These are phyloP conservation scores for Centaurea solstitialis DNA, from an alignment of 129 eudicot genomes.

Conservation along the genomic window DNA sequence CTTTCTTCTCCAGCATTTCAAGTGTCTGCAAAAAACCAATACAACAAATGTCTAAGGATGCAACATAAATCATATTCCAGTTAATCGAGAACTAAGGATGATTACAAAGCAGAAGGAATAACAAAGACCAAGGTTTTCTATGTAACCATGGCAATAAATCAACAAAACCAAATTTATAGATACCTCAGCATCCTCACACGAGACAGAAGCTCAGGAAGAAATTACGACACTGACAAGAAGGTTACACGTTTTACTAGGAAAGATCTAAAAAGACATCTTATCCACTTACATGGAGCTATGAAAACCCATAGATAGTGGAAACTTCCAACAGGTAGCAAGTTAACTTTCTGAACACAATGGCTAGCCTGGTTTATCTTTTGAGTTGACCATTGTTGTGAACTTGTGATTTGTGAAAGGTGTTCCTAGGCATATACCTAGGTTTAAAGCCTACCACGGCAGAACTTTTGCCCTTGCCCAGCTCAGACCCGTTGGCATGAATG, in stretches of 20 bases:
- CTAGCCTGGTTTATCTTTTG: background rate
- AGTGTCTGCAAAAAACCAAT: slow-evolving; percentile 48
- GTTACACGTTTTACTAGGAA: background rate
- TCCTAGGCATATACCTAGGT: background rate
- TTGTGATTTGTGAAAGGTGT: background rate
- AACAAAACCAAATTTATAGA: background rate
- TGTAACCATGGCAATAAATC: background rate
- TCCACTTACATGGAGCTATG: background rate
- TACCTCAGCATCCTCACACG: background rate
- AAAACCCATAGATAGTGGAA: background rate
- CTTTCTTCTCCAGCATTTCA: slow-evolving; percentile 73
- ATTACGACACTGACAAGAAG: background rate
- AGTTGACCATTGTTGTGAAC: background rate
- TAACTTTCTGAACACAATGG: background rate
- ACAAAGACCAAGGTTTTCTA: background rate
- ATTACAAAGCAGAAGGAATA: slow-evolving; percentile 1
- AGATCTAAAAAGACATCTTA: background rate
- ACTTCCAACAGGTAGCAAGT: background rate
- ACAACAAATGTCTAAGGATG: background rate
- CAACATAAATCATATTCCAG: slow-evolving; percentile 3
- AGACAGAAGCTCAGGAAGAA: background rate
- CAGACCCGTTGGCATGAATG: background rate
- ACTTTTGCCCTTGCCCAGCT: background rate
- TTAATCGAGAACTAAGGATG: background rate
- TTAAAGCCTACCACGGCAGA: background rate